These are phyloP conservation scores for Clonostachys rosea DNA, from an alignment of 2,329 filamentous ascomycete genomes.

Conservation along the genomic window DNA sequence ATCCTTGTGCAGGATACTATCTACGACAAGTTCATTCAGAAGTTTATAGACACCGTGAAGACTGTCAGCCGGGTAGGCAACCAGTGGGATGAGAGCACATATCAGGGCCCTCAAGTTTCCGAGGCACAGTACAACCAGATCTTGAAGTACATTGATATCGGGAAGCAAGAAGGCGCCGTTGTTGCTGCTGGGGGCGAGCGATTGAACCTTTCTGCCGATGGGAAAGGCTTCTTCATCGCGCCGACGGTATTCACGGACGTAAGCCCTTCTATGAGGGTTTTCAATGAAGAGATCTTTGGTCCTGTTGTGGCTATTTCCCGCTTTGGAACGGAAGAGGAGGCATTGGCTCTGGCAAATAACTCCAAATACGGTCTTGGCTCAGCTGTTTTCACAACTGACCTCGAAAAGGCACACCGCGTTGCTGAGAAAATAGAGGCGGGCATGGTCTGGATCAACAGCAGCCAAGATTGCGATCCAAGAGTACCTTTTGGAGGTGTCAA, in stretches of 20 bases:
- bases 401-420: conserved; percentile 26
- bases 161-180: conserved; percentile 44
- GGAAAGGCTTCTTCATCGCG: conserved; percentile 13
- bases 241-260: conserved; percentile 16
- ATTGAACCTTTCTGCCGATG: neutral
- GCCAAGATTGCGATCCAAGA: conserved; percentile 12
- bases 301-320: conserved; percentile 12
- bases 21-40: conserved; percentile 75
- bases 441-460: conserved; percentile 27
- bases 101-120: conserved; percentile 80
- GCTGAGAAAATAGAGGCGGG: conserved; percentile 46
- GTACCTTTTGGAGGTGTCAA: conserved; percentile 42
- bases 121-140: conserved; percentile 79
- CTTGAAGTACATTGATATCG: conserved; percentile 69
- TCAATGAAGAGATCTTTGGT: conserved; percentile 16
- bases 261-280: conserved; percentile 10
- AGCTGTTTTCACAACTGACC: conserved; percentile 48
- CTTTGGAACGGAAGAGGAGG: conserved; percentile 13
- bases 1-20: conserved; percentile 78
- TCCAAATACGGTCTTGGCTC: conserved; percentile 46
- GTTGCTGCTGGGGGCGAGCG: conserved; percentile 6
- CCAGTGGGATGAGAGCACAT: conserved; percentile 69
- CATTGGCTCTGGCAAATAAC: conserved; percentile 18
- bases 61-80: conserved; percentile 68
- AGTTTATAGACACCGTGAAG: conserved; percentile 68